These are phyloP conservation scores for Daedalea quercina DNA, from an alignment of 768 basidiomycete species.

Conservation along the genomic window DNA sequence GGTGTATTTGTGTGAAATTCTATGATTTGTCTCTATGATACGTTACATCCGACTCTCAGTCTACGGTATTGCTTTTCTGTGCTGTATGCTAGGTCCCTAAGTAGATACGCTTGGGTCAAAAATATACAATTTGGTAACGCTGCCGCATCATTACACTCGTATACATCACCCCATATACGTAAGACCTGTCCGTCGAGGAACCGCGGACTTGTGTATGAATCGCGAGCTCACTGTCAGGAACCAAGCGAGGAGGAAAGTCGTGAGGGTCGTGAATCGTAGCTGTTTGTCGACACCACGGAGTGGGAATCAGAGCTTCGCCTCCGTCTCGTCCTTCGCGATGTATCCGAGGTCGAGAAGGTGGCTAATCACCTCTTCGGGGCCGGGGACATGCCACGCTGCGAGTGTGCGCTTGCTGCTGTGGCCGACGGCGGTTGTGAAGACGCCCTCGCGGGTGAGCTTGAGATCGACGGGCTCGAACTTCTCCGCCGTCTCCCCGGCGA, in stretches of 20 bases:
- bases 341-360: constrained; percentile 39
- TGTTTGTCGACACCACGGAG: neutral
- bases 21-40: constrained; percentile 4
- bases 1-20: constrained; percentile 1
- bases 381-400: constrained; percentile 89
- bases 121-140: neutral
- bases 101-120: neutral
- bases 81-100: constrained; percentile 2
- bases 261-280: neutral
- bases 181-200: neutral
- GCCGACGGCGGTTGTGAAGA: constrained; percentile 94
- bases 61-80: constrained; percentile 1
- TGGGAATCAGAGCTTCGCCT: constrained; percentile 16
- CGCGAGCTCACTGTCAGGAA: neutral
- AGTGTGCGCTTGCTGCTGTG: constrained; percentile 84
- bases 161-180: neutral
- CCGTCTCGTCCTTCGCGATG: constrained; percentile 2
- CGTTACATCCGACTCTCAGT: neutral
- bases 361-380: constrained; percentile 78
- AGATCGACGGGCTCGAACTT: constrained; percentile 49
- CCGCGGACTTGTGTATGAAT: neutral
- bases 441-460: constrained; percentile 53
- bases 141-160: constrained; percentile 1
- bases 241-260: neutral
- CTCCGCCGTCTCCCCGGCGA: constrained; percentile 20